Percentiles rank a stretch among this genome's conserved stretches.
These are phyloP conservation scores for Claviceps sp. DNA, from an alignment of 2,329 filamentous ascomycete species.

Conservation along the genomic window DNA sequence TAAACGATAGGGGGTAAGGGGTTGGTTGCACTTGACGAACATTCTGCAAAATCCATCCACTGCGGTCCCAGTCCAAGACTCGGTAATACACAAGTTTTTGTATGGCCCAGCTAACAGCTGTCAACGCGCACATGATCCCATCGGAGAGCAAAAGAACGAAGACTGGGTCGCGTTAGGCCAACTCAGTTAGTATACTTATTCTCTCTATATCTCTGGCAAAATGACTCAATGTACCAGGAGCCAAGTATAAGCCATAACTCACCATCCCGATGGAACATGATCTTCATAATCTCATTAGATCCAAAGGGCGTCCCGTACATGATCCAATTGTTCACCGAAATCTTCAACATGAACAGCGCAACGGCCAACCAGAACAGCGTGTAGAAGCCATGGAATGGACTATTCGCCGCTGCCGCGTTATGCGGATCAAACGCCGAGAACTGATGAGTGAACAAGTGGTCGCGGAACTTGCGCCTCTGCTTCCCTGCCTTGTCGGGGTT, in stretches of 20 bases:
- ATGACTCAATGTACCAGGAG: background rate
- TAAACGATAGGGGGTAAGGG: too few relatives aligned
- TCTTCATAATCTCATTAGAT: conserved; percentile 55
- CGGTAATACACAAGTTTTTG: conserved; percentile 46
- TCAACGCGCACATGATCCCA: conserved; percentile 53
- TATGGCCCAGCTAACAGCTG: conserved; percentile 50
- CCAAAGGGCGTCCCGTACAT: conserved; percentile 56
- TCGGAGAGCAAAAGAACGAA: conserved; percentile 48
- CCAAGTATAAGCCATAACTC: conserved; percentile 2
- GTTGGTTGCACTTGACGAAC: conserved; percentile 19
- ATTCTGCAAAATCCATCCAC: conserved; percentile 64
- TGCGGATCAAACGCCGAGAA: conserved; percentile 65
- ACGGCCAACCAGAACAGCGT: conserved; percentile 66
- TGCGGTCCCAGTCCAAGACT: conserved; percentile 52
- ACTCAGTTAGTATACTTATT: background rate
- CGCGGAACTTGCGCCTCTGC: conserved; percentile 21
- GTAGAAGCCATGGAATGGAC: conserved; percentile 68
- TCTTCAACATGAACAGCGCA: conserved; percentile 50
- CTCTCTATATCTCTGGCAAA: too few relatives aligned
- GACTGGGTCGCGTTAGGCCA: conserved; percentile 19
- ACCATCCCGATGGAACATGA: conserved; percentile 47
- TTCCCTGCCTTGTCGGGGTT: conserved; percentile 8
- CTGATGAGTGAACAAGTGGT: conserved; percentile 56
- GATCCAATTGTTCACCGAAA: conserved; percentile 55
- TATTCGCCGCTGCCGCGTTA: conserved; percentile 50